phyloP scores from a whole-genome alignment of 805 yeast species.

The Metschnikowia proteae region DNA sequence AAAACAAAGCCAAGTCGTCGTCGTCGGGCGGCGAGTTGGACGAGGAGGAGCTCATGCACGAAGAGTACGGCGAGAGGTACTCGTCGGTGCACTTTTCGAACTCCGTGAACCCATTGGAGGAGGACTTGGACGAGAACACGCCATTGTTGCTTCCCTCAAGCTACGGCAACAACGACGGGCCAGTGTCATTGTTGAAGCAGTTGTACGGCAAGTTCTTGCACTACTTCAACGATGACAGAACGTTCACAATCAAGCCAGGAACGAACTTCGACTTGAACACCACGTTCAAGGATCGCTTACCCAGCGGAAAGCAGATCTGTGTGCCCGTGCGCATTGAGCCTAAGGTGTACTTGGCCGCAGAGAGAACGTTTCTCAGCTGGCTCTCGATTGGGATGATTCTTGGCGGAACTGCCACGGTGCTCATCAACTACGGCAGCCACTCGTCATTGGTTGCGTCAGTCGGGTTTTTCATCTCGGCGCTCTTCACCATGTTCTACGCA shows the following conservation, averaged over 20 bases:
- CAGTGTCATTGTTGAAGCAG: slow-evolving; percentile 32
- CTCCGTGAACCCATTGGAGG: slow-evolving; percentile 44
- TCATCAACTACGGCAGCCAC: slow-evolving; percentile 78
- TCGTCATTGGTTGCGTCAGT: slow-evolving; percentile 72
- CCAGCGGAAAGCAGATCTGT: slow-evolving; percentile 83
- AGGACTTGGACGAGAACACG: slow-evolving; percentile 46
- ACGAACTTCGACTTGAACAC: slow-evolving; percentile 42
- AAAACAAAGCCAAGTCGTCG: slow-evolving; percentile 25
- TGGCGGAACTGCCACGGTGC: slow-evolving; percentile 83
- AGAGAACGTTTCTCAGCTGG: slow-evolving; percentile 93
- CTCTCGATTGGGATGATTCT: slow-evolving; percentile 82
- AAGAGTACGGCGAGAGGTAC: slow-evolving; percentile 23
- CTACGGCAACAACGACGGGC: slow-evolving; percentile 24
- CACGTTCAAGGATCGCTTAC: slow-evolving; percentile 57
- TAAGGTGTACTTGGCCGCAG: slow-evolving; percentile 97
- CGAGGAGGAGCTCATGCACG: slow-evolving; percentile 60
- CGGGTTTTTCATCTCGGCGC: slow-evolving; percentile 80
- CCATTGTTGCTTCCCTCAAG: slow-evolving; percentile 41
- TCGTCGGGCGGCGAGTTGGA: slow-evolving; percentile 59
- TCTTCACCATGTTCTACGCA: slow-evolving; percentile 69
- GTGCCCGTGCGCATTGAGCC: slow-evolving; percentile 98
- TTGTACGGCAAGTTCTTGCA: slow-evolving; percentile 37
- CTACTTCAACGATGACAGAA: slow-evolving; percentile 43
- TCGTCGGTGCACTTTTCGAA: slow-evolving; percentile 42
- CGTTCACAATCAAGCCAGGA: slow-evolving; percentile 43